Evolutionary conservation across 495 filamentous ascomycete genomes (phyloP).

Genomic region (Platismatia glauca): DNA sequence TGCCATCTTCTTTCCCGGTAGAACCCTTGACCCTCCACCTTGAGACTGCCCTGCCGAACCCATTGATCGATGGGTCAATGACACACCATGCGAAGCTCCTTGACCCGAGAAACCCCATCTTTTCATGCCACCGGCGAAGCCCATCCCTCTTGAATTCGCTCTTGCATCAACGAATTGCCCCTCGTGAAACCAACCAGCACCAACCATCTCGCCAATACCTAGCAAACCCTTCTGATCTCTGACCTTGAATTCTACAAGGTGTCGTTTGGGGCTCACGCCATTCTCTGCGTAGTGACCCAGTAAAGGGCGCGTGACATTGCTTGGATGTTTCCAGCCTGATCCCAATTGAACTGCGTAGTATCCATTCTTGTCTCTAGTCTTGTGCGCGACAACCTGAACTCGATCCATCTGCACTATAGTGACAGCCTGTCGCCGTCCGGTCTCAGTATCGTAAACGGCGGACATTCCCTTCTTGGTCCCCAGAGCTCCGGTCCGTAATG

Average conservation of each 20-base stretch:
- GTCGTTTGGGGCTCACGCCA: slow-evolving; percentile 69
- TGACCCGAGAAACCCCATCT: slow-evolving; percentile 79
- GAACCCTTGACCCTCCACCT: slow-evolving; percentile 82
- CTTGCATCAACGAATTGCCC: slow-evolving; percentile 86
- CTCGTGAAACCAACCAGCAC: slow-evolving; percentile 77
- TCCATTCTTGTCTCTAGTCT: slow-evolving; percentile 70
- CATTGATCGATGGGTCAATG: slow-evolving; percentile 80
- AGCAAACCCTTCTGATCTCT: slow-evolving; percentile 61
- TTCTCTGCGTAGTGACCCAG: slow-evolving; percentile 76
- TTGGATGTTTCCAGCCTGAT: slow-evolving; percentile 61
- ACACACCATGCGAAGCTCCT: slow-evolving; percentile 88
- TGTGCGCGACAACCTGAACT: slow-evolving; percentile 76
- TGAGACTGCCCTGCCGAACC: slow-evolving; percentile 81
- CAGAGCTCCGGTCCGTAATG: slow-evolving; percentile 71
- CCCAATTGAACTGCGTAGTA: slow-evolving; percentile 93
- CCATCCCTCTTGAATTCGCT: slow-evolving; percentile 71
- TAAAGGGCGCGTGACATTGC: slow-evolving; percentile 67
- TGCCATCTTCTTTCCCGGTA: slow-evolving; percentile 95
- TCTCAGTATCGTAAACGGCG: slow-evolving; percentile 66
- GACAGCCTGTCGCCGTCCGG: slow-evolving; percentile 70
- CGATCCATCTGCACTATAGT: slow-evolving; percentile 92
- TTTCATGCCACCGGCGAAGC: slow-evolving; percentile 98
- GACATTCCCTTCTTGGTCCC: slow-evolving; percentile 94
- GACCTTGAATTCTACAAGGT: slow-evolving; percentile 78
- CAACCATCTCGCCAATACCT: slow-evolving; percentile 60